Base-by-base conservation (phyloP, 306 rosid species). In the Sindora glabra region DNA sequence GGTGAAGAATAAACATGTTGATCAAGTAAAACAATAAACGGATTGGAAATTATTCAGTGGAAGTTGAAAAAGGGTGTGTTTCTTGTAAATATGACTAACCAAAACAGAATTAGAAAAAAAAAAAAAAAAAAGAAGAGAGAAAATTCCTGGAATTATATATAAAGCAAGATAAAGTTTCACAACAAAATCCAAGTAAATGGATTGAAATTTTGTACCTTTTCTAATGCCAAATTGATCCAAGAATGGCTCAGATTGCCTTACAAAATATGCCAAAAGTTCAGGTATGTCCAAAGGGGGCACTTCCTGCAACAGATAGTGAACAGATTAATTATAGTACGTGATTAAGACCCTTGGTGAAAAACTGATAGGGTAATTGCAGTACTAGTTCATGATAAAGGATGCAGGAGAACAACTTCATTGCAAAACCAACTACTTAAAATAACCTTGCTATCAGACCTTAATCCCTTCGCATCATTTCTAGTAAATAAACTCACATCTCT, bases 221-320 rank as follows among this genome's bases (percentile, higher is more conserved):
- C 67, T 75, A 66, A 94, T 73, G 63, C 99, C 99, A 78, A 92
- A 77, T 70, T 92, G 99, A 80, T 92, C 99, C 76, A 94, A 71
- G 57, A 94, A 80, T 26, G 97, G 90, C 39, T 65, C 97, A 15
- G 97, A 89, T 69, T 89, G 95, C 69, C 94, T 82, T 39, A 94
- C 94, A 78, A 86, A 82, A 72, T 74, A 82, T 16, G 99, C 99
- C 79, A 94, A 72, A 73, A 94, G 99, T 82, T 94, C 99, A 2
- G 95, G 77, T 45, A 83, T 89, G 49, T 82, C 99, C 67, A 94
- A 65, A 21, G 99, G 99, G 11, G 82, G 95, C 62, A 94, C 94
- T 61, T 77, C 94, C 99, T 94, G 68, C 18, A 63, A 68, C 65
- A 74, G 58, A 69, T 45, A 67, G 37, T 14, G 10, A 65, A 51